Conservation (phyloP, 1,139 yeast species). For the Geotrichum europaeum region DNA sequence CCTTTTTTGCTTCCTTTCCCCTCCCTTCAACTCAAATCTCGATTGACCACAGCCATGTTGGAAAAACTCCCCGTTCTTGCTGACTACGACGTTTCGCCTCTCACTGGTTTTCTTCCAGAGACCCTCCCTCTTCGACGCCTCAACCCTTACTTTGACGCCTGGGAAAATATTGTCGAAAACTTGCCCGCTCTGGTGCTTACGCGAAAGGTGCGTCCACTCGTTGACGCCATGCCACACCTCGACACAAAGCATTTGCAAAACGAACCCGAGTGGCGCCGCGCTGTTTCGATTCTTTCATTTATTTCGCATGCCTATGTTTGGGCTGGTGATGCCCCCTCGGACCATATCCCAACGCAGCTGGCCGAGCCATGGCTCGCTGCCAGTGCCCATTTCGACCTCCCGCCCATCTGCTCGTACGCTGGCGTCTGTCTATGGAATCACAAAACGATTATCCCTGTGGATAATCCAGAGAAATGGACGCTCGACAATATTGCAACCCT, state of each 20-base stretch:
- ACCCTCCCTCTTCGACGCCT: conserved; percentile 55
- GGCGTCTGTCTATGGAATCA: conserved; percentile 87
- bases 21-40: conserved; percentile 27
- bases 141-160: conserved; percentile 57
- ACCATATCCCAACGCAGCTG: conserved; percentile 58
- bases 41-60: conserved; percentile 5
- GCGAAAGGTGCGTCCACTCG: conserved; percentile 49
- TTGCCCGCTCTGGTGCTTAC: conserved; percentile 71
- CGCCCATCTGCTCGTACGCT: conserved; percentile 85
- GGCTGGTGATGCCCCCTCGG: conserved; percentile 60
- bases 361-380: conserved; percentile 64
- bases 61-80: conserved; percentile 42
- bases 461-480: conserved; percentile 37
- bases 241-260: conserved; percentile 41
- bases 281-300: conserved; percentile 72
- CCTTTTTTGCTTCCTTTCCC: conserved; percentile 20
- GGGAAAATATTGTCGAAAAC: conserved; percentile 66
- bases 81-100: conserved; percentile 64
- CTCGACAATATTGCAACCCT: conserved; percentile 71
- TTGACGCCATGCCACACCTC: conserved; percentile 57
- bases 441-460: conserved; percentile 51
- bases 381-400: conserved; percentile 58
- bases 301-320: conserved; percentile 85
- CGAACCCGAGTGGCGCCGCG: conserved; percentile 60
- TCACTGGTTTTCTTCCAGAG: conserved; percentile 73